Evolutionary conservation across 208 protist genomes (phyloP), one percentile per base, ranked within the genome.

Genomic region (Crithidia sp.): DNA sequence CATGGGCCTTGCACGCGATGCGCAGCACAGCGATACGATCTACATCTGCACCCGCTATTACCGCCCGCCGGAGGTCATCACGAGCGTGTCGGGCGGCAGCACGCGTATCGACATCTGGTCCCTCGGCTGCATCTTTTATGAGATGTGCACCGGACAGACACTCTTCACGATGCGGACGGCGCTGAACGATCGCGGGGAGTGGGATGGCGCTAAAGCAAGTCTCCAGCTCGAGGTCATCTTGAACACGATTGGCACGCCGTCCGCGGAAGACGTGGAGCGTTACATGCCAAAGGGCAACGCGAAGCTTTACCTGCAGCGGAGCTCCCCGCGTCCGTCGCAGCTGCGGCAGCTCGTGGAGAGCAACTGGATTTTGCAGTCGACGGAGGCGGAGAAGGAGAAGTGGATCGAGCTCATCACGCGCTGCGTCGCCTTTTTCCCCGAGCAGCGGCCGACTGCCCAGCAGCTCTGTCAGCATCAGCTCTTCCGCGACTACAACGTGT

Each of bases 1-100:
- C 73, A 80, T 98, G 50, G 95, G 95, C 37, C 90, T 98, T 16
- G 95, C 91, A 4, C 84, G 93, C 5, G 88, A 94, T 54, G 73
- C 82, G 44, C 73, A 88, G 62, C 70, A 90, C 10, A 95, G 87
- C 71, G 90, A 95, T 49, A 98, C 95, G 36, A 90, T 93, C 67
- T 95, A 98, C 76, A 96, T 98, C 41, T 97, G 95, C 73, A 99
- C 98, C 36, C 85, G 96, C 14, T 98, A 98, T 93, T 99, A 99
- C 79, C 92, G 96, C 63, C 93, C 98, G 41, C 98, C 98, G 16
- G 97, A 99, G 78, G 84, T 99, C 14, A 87, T 98, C 65, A 94
- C 96, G 0, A 92, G 90, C 63, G 71, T 76, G 53, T 85, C 83
- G 43, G 70, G 77, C 43, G 97, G 96, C 39, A 81, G 81, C 6